Evolutionary conservation across 1,139 yeast genomes (phyloP), one percentile per base, ranked within the genome.

Genomic region (Diutina catenulata): DNA sequence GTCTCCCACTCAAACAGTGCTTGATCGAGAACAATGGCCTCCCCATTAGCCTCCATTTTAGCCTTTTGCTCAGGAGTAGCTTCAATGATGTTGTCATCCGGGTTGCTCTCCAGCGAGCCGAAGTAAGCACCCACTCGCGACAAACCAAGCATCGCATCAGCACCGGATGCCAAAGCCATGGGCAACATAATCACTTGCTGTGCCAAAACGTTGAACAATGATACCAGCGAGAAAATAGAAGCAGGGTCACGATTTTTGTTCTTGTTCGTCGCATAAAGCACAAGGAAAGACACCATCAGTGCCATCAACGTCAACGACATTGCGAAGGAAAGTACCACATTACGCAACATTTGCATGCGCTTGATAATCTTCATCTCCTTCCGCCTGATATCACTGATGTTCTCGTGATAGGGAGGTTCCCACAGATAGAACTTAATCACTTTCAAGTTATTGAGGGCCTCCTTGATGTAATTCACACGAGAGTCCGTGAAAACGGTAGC

Each of bases 1-100:
- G 62, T 55, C 40, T 77, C 83, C 95, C 95, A 84, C 42, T 68
- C 69, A 49, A 83, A 84, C 2, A 67, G 53, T 6, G 79, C 93
- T 44, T 70, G 44, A 2, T 55, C 47, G 14, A 81, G 60, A 13
- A 54, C 52, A 38, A 84, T 53, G 1, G 80, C 76, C 29, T 46
- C 40, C 14, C 25, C 18, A 5, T 14, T 22, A 9, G 25, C 19
- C 5, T 18, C 28, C 38, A 41, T 42, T 20, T 28, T 15, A 10
- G 42, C 37, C 3, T 43, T 38, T 3, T 42, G 42, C 21, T 14
- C 19, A 13, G 22, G 28, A 16, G 21, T 19, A 8, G 36, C 36
- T 3, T 6, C 10, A 15, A 24, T 24, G 6, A 4, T 11, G n/a
- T 9, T 8, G n/a, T 15, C 36, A 4, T 15, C 15, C n/a, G 20